These are phyloP conservation scores for Mycocentrospora acerina DNA, from an alignment of 2,329 filamentous ascomycete species.

Conservation along the genomic window DNA sequence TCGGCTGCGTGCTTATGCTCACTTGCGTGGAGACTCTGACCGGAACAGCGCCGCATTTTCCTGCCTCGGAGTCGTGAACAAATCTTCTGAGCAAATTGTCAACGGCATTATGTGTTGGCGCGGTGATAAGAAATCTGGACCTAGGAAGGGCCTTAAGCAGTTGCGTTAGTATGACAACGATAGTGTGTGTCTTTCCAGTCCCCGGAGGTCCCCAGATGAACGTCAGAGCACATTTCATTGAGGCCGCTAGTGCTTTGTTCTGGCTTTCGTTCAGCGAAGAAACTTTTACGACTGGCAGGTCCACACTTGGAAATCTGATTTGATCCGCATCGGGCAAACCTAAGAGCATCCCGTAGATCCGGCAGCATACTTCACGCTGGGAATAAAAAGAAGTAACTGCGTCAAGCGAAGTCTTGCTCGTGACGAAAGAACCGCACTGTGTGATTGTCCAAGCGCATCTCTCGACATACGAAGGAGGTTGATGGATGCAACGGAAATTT, in stretches of 20 bases:
- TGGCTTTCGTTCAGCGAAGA: slow-evolving; percentile 39
- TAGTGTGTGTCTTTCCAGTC: slow-evolving; percentile 49
- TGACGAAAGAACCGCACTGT: slow-evolving; percentile 47
- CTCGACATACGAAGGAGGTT: slow-evolving; percentile 39
- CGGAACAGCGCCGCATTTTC: slow-evolving; percentile 9
- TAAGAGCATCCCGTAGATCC: slow-evolving; percentile 27
- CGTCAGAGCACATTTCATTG: slow-evolving; percentile 37
- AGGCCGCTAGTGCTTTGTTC: slow-evolving; percentile 34
- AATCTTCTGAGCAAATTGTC: slow-evolving; percentile 45
- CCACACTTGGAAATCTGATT: slow-evolving; percentile 8
- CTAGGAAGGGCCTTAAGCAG: slow-evolving; percentile 27
- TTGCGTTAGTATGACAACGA: slow-evolving; percentile 42
- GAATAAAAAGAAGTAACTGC: slow-evolving; percentile 38
- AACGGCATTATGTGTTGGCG: slow-evolving; percentile 51
- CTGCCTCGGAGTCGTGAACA: slow-evolving; percentile 6
- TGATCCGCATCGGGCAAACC: slow-evolving; percentile 10
- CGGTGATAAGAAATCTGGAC: slow-evolving; percentile 42
- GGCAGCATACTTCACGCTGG: slow-evolving; percentile 34
- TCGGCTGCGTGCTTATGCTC: slow-evolving; percentile 5
- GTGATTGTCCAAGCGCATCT: slow-evolving; percentile 43
- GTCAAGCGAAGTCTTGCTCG: slow-evolving; percentile 44
- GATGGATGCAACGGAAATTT: slow-evolving; percentile 44
- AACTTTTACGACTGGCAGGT: slow-evolving; percentile 11
- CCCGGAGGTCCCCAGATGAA: slow-evolving; percentile 51
- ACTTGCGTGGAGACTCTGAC: slow-evolving; percentile 25